Percentiles rank a stretch among this genome's conserved stretches.
Conservation (phyloP, 2,329 filamentous ascomycete genomes). For the Colletotrichum phormii region DNA sequence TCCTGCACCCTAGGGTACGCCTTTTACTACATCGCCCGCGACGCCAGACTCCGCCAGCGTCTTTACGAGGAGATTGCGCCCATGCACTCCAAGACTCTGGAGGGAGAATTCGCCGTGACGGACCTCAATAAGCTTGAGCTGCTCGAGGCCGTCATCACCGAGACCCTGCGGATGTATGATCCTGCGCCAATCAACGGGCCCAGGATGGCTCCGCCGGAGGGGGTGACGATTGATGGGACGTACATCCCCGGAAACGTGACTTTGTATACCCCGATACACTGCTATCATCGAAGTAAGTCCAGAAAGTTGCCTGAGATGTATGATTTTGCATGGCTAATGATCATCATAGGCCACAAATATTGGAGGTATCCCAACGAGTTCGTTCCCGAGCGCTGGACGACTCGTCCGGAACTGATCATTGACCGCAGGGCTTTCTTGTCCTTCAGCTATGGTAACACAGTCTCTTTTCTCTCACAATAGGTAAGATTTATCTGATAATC, state of each 20-base stretch:
- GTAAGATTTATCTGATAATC: background rate
- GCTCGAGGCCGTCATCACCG: slow-evolving; percentile 44
- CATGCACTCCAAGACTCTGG: slow-evolving; percentile 32
- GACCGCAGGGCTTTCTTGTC: slow-evolving; percentile 37
- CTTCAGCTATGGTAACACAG: slow-evolving; percentile 6
- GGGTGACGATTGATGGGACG: slow-evolving; percentile 40
- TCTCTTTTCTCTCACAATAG: background rate
- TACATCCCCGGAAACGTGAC: slow-evolving; percentile 43
- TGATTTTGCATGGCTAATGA: background rate
- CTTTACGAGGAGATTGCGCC: slow-evolving; percentile 34
- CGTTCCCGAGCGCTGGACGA: slow-evolving; percentile 42
- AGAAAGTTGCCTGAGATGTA: too few relatives aligned
- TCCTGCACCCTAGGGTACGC: slow-evolving; percentile 30
- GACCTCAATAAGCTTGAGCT: slow-evolving; percentile 38
- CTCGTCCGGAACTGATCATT: slow-evolving; percentile 37
- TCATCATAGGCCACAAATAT: slow-evolving; percentile 11
- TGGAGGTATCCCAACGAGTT: slow-evolving; percentile 36
- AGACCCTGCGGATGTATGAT: slow-evolving; percentile 45
- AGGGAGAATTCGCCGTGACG: slow-evolving; percentile 36
- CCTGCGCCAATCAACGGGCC: slow-evolving; percentile 43
- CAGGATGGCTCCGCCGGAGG: slow-evolving; percentile 41
- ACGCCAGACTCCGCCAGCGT: slow-evolving; percentile 12
- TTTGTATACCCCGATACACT: slow-evolving; percentile 17
- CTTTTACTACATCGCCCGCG: slow-evolving; percentile 37
- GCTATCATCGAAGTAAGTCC: slow-evolving; percentile 21